Evolutionary conservation across 768 basidiomycete genomes (phyloP), one percentile per base, ranked within the genome.

Genomic region (Pulveroboletus sp.): DNA sequence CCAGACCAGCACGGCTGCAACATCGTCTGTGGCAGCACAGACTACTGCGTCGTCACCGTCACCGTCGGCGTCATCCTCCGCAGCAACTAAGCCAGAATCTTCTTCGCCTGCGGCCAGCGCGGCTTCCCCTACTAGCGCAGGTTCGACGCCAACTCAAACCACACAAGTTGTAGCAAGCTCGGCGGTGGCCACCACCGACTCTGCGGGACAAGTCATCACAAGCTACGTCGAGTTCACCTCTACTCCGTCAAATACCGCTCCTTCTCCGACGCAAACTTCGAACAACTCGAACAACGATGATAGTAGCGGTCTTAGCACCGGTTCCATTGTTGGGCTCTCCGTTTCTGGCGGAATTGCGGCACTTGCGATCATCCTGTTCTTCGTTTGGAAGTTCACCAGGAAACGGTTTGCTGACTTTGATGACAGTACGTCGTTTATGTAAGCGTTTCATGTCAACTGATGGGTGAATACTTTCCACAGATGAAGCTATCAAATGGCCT

Each of bases 401-500:
- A 93, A 91, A 65, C 84, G 85, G 49, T 81, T 84, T 61, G 53
- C 73, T 21, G 80, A 85, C 58, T 89, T 87, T 59, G 87, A 91
- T 59, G 86, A 89, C 70, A 82, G 90, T 90, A 66, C 59, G 87
- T 79, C 33, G 12, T 21, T 55, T 49, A 56, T 42, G 27, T 50
- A 50, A 57, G 1, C 19, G 47, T 51, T 52, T 49, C 53, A 51
- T 40, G 11, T 14, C 7, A 13, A 36, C 19, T 52, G 43, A 52
- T 44, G 43, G 44, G 25, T 19, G 12, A 13, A 42, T 24, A 5
- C 27, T 35, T 10, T 52, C 33, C 37, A 39, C 61, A 90, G 87
- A 77, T 58, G 87, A 90, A 68, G 87, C 87, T 17, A 93, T 93
- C 69, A 91, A 91, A 69, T 93, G 90, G 90, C 90, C 90, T 4